Base-by-base conservation (phyloP, 2,329 filamentous ascomycete species). In the Fusarium acutatum region DNA sequence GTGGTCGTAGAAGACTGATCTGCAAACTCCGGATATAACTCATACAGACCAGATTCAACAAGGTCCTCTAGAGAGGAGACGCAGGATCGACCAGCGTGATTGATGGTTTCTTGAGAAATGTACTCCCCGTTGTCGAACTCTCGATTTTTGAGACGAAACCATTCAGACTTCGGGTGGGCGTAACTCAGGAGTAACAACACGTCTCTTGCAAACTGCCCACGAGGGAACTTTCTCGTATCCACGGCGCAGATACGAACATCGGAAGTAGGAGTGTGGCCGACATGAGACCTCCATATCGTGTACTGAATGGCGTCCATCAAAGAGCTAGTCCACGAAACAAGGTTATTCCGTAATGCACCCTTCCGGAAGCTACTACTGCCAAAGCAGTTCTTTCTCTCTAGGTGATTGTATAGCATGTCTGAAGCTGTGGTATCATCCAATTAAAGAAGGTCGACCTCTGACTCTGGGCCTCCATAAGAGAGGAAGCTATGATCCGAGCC, bases 1-100 rank as follows among this genome's bases (percentile, higher is more conserved):
- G n/a, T n/a, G n/a, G n/a, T n/a, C n/a, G n/a, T n/a, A n/a, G n/a
- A n/a, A n/a, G n/a, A n/a, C n/a, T n/a, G n/a, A 1, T 15, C 14
- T 47, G 12, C 20, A 5, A 64, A 49, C 6, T 32, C 24, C 4
- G 56, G 24, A 20, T 52, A 52, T 3, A 52, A 6, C 9, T 13
- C 1, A 7, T 15, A 30, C 4, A 64, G 2, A 1, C 26, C 38
- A 1, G 18, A 13, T 2, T 4, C 0, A 3, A 30, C 1, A 1
- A 64, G 30, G 1, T 11, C 17, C 18, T 4, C 7, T 5, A 64
- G 14, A 2, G 54, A 50, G 14, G 44, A 6, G 5, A 35, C 7
- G 18, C n/a, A n/a, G n/a, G 44, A 50, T 5, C 56, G 30, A 0
- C 30, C 24, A 1, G 15, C 6, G 10, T 49, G 11, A 7, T 32